A percentile compares a stretch with the other conserved stretches of the same genome.
Evolutionary conservation across 176 grass and related monocot genomes (phyloP).

Genomic region (Zizania latifolia): DNA sequence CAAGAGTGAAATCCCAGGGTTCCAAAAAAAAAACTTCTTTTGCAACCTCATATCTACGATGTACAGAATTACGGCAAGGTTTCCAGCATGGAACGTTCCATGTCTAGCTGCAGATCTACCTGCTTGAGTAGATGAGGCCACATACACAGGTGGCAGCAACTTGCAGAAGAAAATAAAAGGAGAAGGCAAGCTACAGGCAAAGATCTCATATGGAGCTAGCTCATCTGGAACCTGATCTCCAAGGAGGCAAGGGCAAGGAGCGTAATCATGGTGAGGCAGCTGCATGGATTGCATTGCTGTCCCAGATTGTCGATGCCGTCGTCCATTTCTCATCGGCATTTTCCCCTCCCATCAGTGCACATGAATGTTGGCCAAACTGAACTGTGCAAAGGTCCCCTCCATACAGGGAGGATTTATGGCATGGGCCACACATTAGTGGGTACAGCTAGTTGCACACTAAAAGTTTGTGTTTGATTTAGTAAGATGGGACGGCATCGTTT

Average conservation of each 20-base stretch:
- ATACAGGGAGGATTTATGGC: neutral
- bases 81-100: neutral
- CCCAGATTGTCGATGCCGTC: neutral
- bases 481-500: no score
- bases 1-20: neutral
- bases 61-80: neutral
- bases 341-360: neutral
- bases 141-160: conserved; percentile 11
- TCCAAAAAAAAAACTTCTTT: neutral
- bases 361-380: conserved; percentile 7
- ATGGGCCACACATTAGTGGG: neutral
- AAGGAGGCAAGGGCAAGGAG: neutral
- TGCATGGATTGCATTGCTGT: neutral
- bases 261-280: neutral
- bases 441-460: no score
- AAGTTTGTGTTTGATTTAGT: no score
- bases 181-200: neutral
- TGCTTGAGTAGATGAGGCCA: neutral
- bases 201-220: no score
- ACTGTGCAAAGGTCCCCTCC: neutral
- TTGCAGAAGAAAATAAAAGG: neutral
- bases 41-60: neutral
- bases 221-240: neutral
- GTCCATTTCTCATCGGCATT: neutral
- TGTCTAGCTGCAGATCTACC: neutral